phyloP scores from a whole-genome alignment of 495 filamentous ascomycete genomes.

The Cryomyces minteri region DNA sequence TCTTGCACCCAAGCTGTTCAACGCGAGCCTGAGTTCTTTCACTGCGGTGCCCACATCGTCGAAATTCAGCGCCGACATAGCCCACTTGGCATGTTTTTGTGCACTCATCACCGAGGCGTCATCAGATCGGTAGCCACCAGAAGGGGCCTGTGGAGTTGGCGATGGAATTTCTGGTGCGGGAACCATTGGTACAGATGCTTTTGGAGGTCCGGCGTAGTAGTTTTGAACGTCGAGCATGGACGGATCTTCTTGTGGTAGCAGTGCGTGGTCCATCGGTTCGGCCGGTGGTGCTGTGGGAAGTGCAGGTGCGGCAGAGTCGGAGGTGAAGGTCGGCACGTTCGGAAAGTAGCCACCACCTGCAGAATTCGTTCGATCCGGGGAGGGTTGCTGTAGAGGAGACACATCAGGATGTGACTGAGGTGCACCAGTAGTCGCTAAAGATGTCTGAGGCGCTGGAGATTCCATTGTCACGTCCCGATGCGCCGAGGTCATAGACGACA shows the following conservation, averaged over 20 bases:
- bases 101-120: slow-evolving; percentile 60
- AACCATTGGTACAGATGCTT: neutral
- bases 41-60: slow-evolving; percentile 88
- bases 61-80: slow-evolving; percentile 89
- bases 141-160: neutral
- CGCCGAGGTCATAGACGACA: neutral
- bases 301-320: slow-evolving; percentile 8
- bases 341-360: slow-evolving; percentile 37
- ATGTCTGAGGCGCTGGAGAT: neutral
- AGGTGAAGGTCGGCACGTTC: slow-evolving; percentile 20
- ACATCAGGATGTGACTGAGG: neutral
- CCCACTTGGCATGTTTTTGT: slow-evolving; percentile 94
- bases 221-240: too few species aligned
- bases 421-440: neutral
- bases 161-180: neutral
- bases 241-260: neutral
- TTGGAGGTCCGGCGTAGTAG: neutral
- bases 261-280: neutral
- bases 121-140: slow-evolving; percentile 29
- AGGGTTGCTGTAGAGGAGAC: neutral
- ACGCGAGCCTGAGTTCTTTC: slow-evolving; percentile 59
- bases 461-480: neutral
- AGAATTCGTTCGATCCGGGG: slow-evolving; percentile 15
- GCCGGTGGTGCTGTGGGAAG: slow-evolving; percentile 7
- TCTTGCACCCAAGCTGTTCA: slow-evolving; percentile 43